Base-by-base conservation (phyloP, 768 basidiomycete species). In the Chalciporus sphaerocephalus region DNA sequence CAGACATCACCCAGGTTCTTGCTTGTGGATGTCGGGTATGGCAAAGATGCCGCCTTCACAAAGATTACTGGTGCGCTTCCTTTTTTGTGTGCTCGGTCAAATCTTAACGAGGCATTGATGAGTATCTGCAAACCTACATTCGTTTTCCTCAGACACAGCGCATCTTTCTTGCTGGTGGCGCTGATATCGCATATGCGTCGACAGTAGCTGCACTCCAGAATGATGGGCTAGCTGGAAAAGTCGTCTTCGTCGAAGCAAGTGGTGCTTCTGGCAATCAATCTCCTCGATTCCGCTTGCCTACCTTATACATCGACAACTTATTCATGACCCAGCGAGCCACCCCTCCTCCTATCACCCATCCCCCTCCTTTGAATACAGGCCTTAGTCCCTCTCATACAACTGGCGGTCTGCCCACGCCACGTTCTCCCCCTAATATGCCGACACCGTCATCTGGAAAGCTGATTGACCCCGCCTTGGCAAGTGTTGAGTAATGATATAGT, bases 121-220 rank as follows among this genome's bases (percentile, higher is more conserved):
- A 87, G 62, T 81, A 84, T 61, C 66, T 90, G 37, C 75, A 83
- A 60, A 83, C 82, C 12, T 87, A 78, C 61, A 72, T 75, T 39
- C 76, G 79, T 50, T 81, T 88, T 57, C 83, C 87, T 9, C 86
- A 89, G 59, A 88, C 85, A 7, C 67, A 85, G 33, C 78, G 80
- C 40, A 68, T 90, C 23, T 88, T 87, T 66, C 76, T 89, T 61
- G 82, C 78, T 44, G 84, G 83, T 36, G 78, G 79, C 48, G 73
- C 76, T 45, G 74, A 78, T 52, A 69, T 70, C 42, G 68, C 73
- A 18, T 87, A 85, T 58, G 60, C 71, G 43, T 69, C 78, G n/a
- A 77, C 76, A 5, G 75, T 87, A 44, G 69, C 69, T 41, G 57
- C 71, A 13, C 66, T 91, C 40, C 76, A 82, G 27, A 74, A 70